A percentile compares a stretch with the other conserved stretches of the same genome.
Conservation (phyloP, 169 alveolate species). For the Eimeria maxima region DNA sequence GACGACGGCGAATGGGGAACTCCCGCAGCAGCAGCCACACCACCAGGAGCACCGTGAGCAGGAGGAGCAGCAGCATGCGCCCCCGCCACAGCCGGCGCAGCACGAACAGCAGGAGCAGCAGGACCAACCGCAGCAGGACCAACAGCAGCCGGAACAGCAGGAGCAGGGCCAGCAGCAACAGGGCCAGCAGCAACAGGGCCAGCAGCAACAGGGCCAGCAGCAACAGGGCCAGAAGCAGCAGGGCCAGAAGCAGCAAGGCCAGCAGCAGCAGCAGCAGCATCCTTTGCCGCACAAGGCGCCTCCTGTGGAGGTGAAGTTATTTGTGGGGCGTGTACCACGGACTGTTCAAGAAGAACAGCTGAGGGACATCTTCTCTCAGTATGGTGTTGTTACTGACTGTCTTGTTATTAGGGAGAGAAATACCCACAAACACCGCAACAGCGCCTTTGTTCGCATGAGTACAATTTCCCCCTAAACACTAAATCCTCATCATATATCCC, state of each 20-base stretch:
- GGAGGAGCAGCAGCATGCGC: not conserved
- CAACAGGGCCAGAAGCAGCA: not conserved
- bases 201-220: not conserved
- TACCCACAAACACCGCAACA: conserved; percentile 92
- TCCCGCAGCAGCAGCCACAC: conserved; percentile 17
- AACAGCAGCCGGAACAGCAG: not conserved
- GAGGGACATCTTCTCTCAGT: conserved; percentile 91
- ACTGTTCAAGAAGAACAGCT: conserved; percentile 91
- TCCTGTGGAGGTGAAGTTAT: conserved; percentile 94
- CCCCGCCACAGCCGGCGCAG: not conserved
- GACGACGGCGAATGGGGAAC: not conserved
- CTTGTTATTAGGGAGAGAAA: conserved; percentile 91
- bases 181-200: conserved; percentile 36
- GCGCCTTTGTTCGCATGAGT: conserved; percentile 84
- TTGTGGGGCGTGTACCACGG: conserved; percentile 94
- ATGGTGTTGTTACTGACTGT: conserved; percentile 93
- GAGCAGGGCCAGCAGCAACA: conserved; percentile 9
- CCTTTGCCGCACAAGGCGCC: conserved; percentile 92
- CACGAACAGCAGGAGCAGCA: conserved; percentile 41
- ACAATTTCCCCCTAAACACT: not conserved
- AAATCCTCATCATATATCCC: not conserved
- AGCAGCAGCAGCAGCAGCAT: conserved; percentile 76
- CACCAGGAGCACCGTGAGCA: not conserved
- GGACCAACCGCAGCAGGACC: not conserved
- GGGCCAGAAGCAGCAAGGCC: conserved; percentile 35